These are phyloP conservation scores for Pythium myriotylum DNA, from an alignment of 352 stramenopile species.

Conservation along the genomic window DNA sequence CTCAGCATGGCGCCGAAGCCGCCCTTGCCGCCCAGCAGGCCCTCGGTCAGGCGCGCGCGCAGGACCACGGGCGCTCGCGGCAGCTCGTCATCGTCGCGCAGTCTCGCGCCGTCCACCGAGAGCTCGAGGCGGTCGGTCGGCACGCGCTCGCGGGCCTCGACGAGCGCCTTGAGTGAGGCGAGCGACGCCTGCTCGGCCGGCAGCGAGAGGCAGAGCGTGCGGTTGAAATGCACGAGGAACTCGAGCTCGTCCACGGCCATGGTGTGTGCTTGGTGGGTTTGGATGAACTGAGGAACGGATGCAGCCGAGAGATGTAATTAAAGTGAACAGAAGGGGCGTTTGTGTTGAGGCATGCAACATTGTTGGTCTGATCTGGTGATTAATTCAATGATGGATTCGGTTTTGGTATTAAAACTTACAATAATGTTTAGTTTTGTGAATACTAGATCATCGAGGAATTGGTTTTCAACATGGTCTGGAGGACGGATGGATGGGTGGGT, in stretches of 20 bases:
- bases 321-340: too few species aligned
- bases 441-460: too few species aligned
- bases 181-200: slow-evolving; percentile 38
- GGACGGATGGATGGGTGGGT: too few species aligned
- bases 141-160: slow-evolving; percentile 54
- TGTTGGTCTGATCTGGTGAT: too few species aligned
- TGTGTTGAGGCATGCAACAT: too few species aligned
- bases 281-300: too few species aligned
- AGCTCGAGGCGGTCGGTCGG: slow-evolving; percentile 56
- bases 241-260: slow-evolving; percentile 54
- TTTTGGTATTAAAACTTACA: too few species aligned
- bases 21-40: slow-evolving; percentile 77
- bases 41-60: slow-evolving; percentile 61
- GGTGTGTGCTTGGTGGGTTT: background rate
- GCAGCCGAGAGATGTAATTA: too few species aligned
- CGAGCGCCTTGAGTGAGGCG: slow-evolving; percentile 35
- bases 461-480: too few species aligned
- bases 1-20: slow-evolving; percentile 87
- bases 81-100: slow-evolving; percentile 45
- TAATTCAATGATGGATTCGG: too few species aligned
- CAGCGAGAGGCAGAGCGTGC: slow-evolving; percentile 77
- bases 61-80: slow-evolving; percentile 59
- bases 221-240: slow-evolving; percentile 83
- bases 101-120: slow-evolving; percentile 54
- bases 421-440: too few species aligned